Evolutionary conservation across 495 filamentous ascomycete species (phyloP), one percentile per base, ranked within the genome.

Genomic region (Bombardia bombarda): DNA sequence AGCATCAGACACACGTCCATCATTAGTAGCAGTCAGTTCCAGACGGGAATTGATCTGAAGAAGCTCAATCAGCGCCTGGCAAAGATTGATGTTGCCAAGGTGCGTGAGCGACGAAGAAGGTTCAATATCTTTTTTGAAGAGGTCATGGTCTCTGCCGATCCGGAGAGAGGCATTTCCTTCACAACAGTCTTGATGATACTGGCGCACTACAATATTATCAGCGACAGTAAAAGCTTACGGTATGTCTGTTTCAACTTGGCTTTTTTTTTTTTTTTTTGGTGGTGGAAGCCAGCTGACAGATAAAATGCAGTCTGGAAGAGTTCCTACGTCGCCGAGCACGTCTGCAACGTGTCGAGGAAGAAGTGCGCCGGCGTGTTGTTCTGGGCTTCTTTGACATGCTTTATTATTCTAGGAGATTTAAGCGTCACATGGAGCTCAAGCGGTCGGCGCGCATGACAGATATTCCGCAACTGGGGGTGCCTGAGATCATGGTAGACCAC

Each of bases 161-260:
- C 81, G 0, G 82, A 86, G 41, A 78, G 82, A 35, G 92, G 92
- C 19, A 89, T 99, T 38, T 83, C 84, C 5, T 99, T 99, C 64
- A 94, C 87, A 16, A 79, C 83, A 5, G 84, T 94, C n/a, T 68
- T 99, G 36, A 90, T 99, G 86, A 94, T 94, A 43, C 73, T 99
- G 14, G 90, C 93, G 13, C 93, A 99, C 65, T 92, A 97, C 72
- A 99, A 99, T 47, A 87, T 99, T 56, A 99, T 99, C 57, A 94
- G 80, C 48, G 92, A 99, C 69, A 96, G 80, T 69, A 96, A 96
- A 70, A 92, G 87, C 65, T 63, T 99, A 51, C 79, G 79, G 81
- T 83, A 74, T 54, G 65, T 47, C 18, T 7, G 8, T 28, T 28
- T 13, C 6, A 7, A 3, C 13, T 28, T 28, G 26, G 9, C 13